These are phyloP conservation scores for Dipodascopsis uninucleata DNA, from an alignment of 805 yeast species.

Conservation along the genomic window DNA sequence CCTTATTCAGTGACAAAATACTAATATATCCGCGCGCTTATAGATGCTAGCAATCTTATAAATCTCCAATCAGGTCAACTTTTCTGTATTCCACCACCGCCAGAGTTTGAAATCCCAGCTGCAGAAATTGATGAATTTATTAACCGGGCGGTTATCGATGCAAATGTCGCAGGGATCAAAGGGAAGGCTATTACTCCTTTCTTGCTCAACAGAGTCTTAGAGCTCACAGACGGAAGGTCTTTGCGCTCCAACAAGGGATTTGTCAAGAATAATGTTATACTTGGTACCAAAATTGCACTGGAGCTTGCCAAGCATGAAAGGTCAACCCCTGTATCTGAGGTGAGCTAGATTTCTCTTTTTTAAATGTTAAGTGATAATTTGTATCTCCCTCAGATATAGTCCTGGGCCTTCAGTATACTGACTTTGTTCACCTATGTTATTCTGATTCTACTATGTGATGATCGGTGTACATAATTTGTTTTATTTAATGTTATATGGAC, in stretches of 20 bases:
- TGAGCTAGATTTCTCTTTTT: too few species aligned
- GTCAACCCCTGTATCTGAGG: too few species aligned
- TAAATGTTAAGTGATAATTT: too few species aligned
- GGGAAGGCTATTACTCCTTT: conserved; percentile 85
- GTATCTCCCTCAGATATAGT: too few species aligned
- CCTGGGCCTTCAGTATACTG: too few species aligned
- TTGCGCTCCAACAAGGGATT: conserved; percentile 68
- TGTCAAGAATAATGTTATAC: conserved; percentile 69
- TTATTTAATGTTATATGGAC: too few species aligned
- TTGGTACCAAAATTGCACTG: conserved; percentile 65
- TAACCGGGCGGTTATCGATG: conserved; percentile 54
- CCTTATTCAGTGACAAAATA: background rate
- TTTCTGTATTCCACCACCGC: conserved; percentile 81
- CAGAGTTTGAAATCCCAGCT: conserved; percentile 53
- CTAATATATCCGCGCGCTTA: background rate
- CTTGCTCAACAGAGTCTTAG: conserved; percentile 59
- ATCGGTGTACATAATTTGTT: too few species aligned
- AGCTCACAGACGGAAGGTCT: conserved; percentile 65
- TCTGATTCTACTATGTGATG: too few species aligned
- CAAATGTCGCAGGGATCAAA: conserved; percentile 47
- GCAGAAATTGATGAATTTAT: conserved; percentile 54
- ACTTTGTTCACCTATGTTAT: too few species aligned
- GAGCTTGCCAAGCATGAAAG: conserved; percentile 45
- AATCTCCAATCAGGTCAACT: conserved; percentile 62
- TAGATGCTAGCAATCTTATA: conserved; percentile 45